Evolutionary conservation across 768 basidiomycete genomes (phyloP), one percentile per base, ranked within the genome.

Genomic region (Tephrocybe sp.): DNA sequence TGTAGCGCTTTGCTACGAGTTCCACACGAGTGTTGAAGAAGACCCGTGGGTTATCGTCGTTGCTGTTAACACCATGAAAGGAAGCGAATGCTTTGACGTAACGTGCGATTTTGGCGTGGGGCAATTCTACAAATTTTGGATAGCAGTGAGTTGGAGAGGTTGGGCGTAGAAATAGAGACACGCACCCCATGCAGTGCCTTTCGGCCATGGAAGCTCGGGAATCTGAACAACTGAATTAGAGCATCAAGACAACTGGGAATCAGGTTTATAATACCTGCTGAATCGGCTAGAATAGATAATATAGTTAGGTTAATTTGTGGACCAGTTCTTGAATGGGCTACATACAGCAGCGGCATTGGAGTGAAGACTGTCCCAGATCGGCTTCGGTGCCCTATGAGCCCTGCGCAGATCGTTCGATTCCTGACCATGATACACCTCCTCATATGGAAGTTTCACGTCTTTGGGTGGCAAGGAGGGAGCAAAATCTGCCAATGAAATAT

Each of bases 21-120:
- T 79, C 76, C 6, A 80, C 75, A 9, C 77, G 72, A 0, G 77
- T 79, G 58, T 74, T 74, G 60, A 73, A 78, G 2, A 69, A 67
- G 1, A 69, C 50, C 19, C 67, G 58, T 0, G 65, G 62, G 45
- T 69, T 75, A 7, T 61, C 59, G 43, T 77, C 76, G 45, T 78
- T 69, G 50, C 62, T 67, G 57, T 75, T 75, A 18, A 76, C 50
- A 15, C 69, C 66, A 25, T 69, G 69, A 55, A 63, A 70, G 1
- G 71, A 71, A 5, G 73, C 71, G 46, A 73, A 78, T 1, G 69
- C 61, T 16, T 70, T 70, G 8, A 77, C 47, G 51, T 79, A 74
- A 34, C 65, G 61, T 47, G 63, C 58, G 27, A 73, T 27, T 39
- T 65, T 61, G 4, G 60, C 56, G 25, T 75, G 64, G 6, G 69